Conservation (phyloP, 2,329 filamentous ascomycete genomes). For the Sporothrix luriei region DNA sequence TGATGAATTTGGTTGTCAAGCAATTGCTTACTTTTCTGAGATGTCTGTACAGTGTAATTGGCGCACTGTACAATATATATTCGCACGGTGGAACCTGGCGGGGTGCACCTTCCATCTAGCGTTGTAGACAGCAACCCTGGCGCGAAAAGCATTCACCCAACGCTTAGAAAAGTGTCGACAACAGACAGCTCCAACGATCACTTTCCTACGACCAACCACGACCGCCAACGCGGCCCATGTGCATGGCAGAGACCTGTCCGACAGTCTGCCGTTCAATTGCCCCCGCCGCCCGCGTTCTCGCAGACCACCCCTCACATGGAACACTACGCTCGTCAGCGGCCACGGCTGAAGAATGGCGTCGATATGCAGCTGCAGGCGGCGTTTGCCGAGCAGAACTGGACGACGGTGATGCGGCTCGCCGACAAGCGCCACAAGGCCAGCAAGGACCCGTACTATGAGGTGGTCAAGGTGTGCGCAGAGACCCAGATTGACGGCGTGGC, state of each 20-base stretch:
- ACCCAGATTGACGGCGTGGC: slow-evolving; percentile 55
- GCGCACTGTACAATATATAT: neutral
- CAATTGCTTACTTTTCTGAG: neutral
- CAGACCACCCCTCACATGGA: slow-evolving; percentile 32
- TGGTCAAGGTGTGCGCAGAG: slow-evolving; percentile 56
- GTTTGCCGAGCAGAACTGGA: slow-evolving; percentile 59
- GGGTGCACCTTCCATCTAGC: slow-evolving; percentile 13
- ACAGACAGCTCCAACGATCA: neutral
- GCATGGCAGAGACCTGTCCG: neutral
- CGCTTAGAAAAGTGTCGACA: neutral
- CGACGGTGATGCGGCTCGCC: slow-evolving; percentile 54
- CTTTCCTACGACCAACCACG: neutral
- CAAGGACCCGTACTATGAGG: slow-evolving; percentile 61
- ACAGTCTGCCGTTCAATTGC: neutral
- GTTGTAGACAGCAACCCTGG: neutral
- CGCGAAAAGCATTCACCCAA: slow-evolving; percentile 6
- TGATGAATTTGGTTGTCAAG: neutral
- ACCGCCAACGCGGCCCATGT: neutral
- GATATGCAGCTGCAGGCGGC: slow-evolving; percentile 59
- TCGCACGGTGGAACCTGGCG: neutral
- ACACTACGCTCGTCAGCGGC: slow-evolving; percentile 38
- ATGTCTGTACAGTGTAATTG: neutral
- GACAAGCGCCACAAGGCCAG: slow-evolving; percentile 53
- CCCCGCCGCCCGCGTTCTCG: neutral
- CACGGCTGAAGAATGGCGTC: slow-evolving; percentile 53